Conservation (phyloP, 306 rosid species). For the Casuarina cunninghamiana region DNA sequence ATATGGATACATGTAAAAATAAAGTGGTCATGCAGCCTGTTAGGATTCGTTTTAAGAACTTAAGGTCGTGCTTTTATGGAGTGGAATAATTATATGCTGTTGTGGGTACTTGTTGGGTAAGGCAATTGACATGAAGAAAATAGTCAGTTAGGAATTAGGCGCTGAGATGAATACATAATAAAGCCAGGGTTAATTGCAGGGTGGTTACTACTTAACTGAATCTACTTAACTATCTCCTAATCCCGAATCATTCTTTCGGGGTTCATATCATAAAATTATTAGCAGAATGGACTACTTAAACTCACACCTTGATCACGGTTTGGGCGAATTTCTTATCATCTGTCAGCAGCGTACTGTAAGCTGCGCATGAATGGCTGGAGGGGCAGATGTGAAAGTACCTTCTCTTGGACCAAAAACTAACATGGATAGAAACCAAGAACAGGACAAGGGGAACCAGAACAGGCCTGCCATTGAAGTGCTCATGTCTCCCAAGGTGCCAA, state of each 20-base stretch:
- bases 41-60: neutral
- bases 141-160: slow-evolving; percentile 57
- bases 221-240: slow-evolving; percentile 69
- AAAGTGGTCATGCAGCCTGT: neutral
- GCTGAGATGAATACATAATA: slow-evolving; percentile 14
- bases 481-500: slow-evolving; percentile 45
- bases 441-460: slow-evolving; percentile 42
- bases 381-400: slow-evolving; percentile 26
- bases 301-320: slow-evolving; percentile 26
- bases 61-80: neutral
- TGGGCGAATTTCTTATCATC: slow-evolving; percentile 13
- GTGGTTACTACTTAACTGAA: slow-evolving; percentile 30
- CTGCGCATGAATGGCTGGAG: slow-evolving; percentile 34
- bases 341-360: slow-evolving; percentile 1
- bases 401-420: slow-evolving; percentile 27
- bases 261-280: slow-evolving; percentile 43
- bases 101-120: slow-evolving; percentile 44
- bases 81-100: slow-evolving; percentile 32
- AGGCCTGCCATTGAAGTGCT: slow-evolving; percentile 50
- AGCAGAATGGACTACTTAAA: slow-evolving; percentile 45
- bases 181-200: slow-evolving; percentile 28
- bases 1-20: neutral
- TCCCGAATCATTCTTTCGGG: slow-evolving; percentile 54
- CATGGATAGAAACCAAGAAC: slow-evolving; percentile 58
- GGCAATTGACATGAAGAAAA: slow-evolving; percentile 58